Evolutionary conservation across 2,329 filamentous ascomycete genomes (phyloP), one percentile per base, ranked within the genome.

Genomic region (Plectosphaerella cucumerina): DNA sequence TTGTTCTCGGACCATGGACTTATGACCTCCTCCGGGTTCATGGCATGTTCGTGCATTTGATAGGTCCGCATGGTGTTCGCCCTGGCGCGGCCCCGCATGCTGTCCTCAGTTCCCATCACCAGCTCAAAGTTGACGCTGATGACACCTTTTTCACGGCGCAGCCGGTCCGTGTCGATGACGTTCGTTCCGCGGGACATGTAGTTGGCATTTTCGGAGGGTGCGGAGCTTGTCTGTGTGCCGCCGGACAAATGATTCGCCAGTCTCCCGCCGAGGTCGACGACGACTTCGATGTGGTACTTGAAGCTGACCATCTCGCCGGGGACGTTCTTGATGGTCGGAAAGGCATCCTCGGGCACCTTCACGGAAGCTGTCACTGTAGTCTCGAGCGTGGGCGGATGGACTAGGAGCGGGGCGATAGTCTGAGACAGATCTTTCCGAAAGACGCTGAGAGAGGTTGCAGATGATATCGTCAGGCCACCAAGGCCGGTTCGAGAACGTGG

Each of bases 271-370:
- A 97, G 77, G 64, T 99, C 94, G 20, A 97, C 83, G 23, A 97
- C 86, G 3, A 97, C 89, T 67, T 99, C 94, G 18, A 97, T 80
- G 58, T 92, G 89, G 63, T 99, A 97, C 59, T 87, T 90, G 73
- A 99, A 97, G 60, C 86, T 91, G 57, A 99, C 94, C 85, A 97
- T 94, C 33, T 89, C 86, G 4, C 93, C 91, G 0, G 94, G 94
- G 0, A 97, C 90, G 50, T 86, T 86, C 23, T 84, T 85, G 55
- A 97, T 97, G 2, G 92, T 96, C 0, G 94, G 93, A 59, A 97
- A 97, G 0, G 85, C 85, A 62, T 96, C 90, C 56, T 96, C 90
- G 0, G 94, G 94, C 3, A 97, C 82, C 58, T 90, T 85, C 15
- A 99, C 83, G 3, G 88, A 87, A 4, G 91, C 87, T 15, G 86